These are phyloP conservation scores for Calocybe indica DNA, from an alignment of 768 basidiomycete species.

Conservation along the genomic window DNA sequence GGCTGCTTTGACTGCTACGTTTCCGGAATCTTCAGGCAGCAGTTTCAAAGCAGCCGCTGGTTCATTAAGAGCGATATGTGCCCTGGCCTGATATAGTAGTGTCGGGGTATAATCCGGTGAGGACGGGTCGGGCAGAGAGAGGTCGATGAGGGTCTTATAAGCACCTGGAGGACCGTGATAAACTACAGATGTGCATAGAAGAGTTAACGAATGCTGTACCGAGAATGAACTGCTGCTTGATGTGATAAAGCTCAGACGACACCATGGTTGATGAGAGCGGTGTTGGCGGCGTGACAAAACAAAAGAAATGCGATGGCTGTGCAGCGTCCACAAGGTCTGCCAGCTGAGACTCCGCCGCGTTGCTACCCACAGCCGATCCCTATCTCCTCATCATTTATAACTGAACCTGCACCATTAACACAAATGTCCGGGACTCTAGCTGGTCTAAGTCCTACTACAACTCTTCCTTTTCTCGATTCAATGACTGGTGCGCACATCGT, in stretches of 20 bases:
- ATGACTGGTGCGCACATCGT: slow-evolving; percentile 10
- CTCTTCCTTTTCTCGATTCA: slow-evolving; percentile 5
- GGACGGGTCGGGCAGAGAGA: slow-evolving; percentile 50
- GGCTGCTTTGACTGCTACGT: slow-evolving; percentile 65
- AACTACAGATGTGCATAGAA: background rate
- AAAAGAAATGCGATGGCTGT: background rate
- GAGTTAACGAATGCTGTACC: slow-evolving; percentile 28
- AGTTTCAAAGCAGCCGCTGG: slow-evolving; percentile 50
- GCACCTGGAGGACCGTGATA: slow-evolving; percentile 39
- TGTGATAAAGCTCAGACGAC: slow-evolving; percentile 58
- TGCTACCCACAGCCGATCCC: slow-evolving; percentile 2
- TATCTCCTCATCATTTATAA: slow-evolving; percentile 6
- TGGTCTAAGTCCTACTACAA: slow-evolving; percentile 21
- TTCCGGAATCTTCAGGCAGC: slow-evolving; percentile 52
- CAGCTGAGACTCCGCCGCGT: slow-evolving; percentile 1
- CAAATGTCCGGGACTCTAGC: slow-evolving; percentile 19
- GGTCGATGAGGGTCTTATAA: slow-evolving; percentile 53
- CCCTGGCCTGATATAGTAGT: slow-evolving; percentile 74
- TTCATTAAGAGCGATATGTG: slow-evolving; percentile 66
- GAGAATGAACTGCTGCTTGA: slow-evolving; percentile 73
- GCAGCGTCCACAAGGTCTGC: background rate
- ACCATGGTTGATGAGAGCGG: slow-evolving; percentile 20
- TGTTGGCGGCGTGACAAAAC: slow-evolving; percentile 6
- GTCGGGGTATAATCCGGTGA: slow-evolving; percentile 61
- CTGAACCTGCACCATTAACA: background rate